Evolutionary conservation across 345 rosid species (phyloP), one percentile per base, ranked within the genome.

Genomic region (Lepidium didymum): DNA sequence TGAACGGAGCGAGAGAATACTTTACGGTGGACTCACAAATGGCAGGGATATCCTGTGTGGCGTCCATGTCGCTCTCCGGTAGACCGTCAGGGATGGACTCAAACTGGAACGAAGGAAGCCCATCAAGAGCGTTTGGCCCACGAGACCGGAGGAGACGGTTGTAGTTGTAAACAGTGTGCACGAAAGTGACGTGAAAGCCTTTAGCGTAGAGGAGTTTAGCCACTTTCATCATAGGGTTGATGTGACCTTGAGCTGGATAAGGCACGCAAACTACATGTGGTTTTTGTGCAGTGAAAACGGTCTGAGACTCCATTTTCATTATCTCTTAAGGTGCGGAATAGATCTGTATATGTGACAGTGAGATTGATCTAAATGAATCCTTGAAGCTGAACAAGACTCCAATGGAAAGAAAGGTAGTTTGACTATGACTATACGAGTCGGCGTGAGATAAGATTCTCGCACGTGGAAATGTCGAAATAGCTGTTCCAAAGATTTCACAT

Each of bases 81-180:
- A 73, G 54, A 40, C 77, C 77, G 12, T 71, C 75, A 11, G 69
- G 63, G 23, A 71, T 62, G 52, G 67, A 16, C 54, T 62, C 53
- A 7, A 43, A 61, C 10, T 15, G 66, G 15, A 61, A 45, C n/a
- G 51, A 42, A 14, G 66, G 12, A 15, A 43, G 15, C 21, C 66
- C 53, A 5, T 61, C 15, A 10, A 61, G 25, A 14, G 53, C 15
- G 40, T 25, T 14, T 3, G 37, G 38, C 1, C 66, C 53, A 31
- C 66, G 53, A 10, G 51, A 43, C 16, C 25, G 25, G 27, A 43
- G 52, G 37, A 61, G 40, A 43, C 53, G 66, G 40, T 61, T 43
- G 10, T 61, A 51, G 23, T 43, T 61, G 38, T 61, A 45, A 12
- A 25, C 4, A 14, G 66, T 41, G 66, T 61, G 29, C 25, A 29